Base-by-base conservation (phyloP, 1,284 basidiomycete genomes). In the Ceratobasidium sp. region DNA sequence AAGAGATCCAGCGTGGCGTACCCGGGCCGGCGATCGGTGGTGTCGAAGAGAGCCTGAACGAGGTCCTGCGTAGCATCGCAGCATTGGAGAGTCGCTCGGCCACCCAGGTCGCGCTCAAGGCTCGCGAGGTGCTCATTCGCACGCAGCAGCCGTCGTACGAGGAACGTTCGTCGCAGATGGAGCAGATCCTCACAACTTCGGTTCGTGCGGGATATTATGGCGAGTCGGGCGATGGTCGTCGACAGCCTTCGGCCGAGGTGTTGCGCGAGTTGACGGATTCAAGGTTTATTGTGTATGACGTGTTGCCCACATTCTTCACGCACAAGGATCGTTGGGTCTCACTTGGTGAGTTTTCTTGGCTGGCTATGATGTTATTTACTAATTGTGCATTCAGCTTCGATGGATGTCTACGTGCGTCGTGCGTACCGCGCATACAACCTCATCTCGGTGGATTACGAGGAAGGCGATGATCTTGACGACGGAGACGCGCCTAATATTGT, bases 141-240 rank as follows among this genome's bases (percentile, higher is more conserved):
- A 94, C 94, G 65, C 94, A 97, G 80, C 92, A 99, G 88, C 97
- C 97, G 16, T 97, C 95, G 43, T 96, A 96, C 79, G 94, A 97
- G 78, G 97, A 99, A 80, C 92, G 97, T 75, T 85, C 90, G 69
- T 84, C 88, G 30, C 97, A 99, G 82, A 97, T 99, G 92, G 96
- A 98, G 84, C 85, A 89, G 34, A 93, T 99, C 72, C 87, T 99
- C 70, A 95, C 92, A 81, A 86, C 91, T 46, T 93, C 97, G 0
- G 92, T 98, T 71, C 90, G 89, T 34, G 91, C 89, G 73, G 92
- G 89, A 77, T 92, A 91, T 79, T 98, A 98, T 78, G 96, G 95
- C 75, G 94, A 97, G 81, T 86, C 88, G 73, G 90, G 87, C n/a
- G 79, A 83, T 46, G 85, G 85, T 30, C 84, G 88, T 74, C 88